Evolutionary conservation across 2,329 filamentous ascomycete genomes (phyloP), one percentile per base, ranked within the genome.

Genomic region (Sclerotinia minor): DNA sequence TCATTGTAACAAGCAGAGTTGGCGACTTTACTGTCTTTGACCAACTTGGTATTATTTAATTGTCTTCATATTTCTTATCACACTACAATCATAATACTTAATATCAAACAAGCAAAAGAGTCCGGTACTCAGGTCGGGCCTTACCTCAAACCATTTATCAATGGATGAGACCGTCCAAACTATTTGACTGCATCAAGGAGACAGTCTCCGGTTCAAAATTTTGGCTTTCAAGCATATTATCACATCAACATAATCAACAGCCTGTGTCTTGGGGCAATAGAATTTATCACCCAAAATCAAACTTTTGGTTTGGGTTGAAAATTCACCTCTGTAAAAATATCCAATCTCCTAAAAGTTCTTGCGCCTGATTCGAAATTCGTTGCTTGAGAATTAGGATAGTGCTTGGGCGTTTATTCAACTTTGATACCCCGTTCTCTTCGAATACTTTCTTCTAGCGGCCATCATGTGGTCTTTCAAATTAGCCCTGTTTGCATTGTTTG

Each of bases 11-110:
- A 68, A 71, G 71, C 67, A 74, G 50, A 53, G 70, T 73, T 68
- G 75, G 75, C 72, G 74, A 57, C 74, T 76, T 76, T 26, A 73
- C 66, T 75, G 75, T 76, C 75, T 71, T 74, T 69, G 71, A 68
- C 71, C 69, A 73, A 72, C 71, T 71, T 71, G 52, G 67, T 59
- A 49, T 53, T 60, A 67, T 64, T 50, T 69, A 55, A 47, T 68
- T 60, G 59, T 47, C 64, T 44, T 17, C 53, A 50, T 65, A 19
- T n/a, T 59, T 54, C 67, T 53, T 45, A 67, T 69, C 65, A 70
- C 64, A 67, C 58, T 50, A 55, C 69, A 67, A 69, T 64, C 69
- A 69, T 75, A 75, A 74, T 74, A 24, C 50, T 71, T 75, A 72
- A 75, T 69, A 67, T 58, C 50, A 68, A 64, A 45, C 50, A 61